These are phyloP conservation scores for Corrigiola litoralis DNA, from an alignment of 179 eudicot species.

Conservation along the genomic window DNA sequence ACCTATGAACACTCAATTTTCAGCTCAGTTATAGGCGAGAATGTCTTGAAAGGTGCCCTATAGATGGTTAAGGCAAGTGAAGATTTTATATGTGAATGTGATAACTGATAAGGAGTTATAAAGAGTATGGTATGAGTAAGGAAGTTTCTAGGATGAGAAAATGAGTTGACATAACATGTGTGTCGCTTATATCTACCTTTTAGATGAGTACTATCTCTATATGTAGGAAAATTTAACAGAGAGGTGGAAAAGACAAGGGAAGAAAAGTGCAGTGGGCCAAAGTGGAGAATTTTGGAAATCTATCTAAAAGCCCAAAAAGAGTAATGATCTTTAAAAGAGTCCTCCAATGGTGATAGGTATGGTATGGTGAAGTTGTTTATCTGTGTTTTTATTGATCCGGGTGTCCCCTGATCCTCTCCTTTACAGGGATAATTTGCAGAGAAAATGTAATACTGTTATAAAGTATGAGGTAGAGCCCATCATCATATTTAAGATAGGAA, in stretches of 20 bases:
- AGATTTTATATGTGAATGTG: not conserved
- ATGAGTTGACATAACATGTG: conserved; percentile 22
- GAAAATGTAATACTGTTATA: not conserved
- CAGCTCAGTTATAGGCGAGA: not conserved
- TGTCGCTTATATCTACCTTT: not conserved
- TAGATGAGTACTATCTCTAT: no score
- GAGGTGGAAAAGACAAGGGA: conserved; percentile 1
- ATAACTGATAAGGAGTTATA: conserved; percentile 7
- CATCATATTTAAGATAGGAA: not conserved
- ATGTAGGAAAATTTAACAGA: no score
- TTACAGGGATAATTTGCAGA: not conserved
- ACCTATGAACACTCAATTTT: not conserved
- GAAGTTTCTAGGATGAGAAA: conserved; percentile 15
- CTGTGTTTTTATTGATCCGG: conserved; percentile 18
- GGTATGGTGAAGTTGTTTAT: conserved; percentile 16
- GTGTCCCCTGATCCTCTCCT: not conserved
- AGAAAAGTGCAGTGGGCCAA: conserved; percentile 15
- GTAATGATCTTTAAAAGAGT: conserved; percentile 19
- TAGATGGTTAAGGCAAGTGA: not conserved
- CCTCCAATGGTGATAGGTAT: not conserved
- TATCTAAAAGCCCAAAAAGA: conserved; percentile 11
- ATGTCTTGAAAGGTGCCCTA: conserved; percentile 8
- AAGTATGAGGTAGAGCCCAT: not conserved
- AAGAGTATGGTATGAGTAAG: not conserved
- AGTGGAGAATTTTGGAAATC: conserved; percentile 11